These are phyloP conservation scores for Thraustochytrium striatum DNA, from an alignment of 352 stramenopile genomes.

Conservation along the genomic window DNA sequence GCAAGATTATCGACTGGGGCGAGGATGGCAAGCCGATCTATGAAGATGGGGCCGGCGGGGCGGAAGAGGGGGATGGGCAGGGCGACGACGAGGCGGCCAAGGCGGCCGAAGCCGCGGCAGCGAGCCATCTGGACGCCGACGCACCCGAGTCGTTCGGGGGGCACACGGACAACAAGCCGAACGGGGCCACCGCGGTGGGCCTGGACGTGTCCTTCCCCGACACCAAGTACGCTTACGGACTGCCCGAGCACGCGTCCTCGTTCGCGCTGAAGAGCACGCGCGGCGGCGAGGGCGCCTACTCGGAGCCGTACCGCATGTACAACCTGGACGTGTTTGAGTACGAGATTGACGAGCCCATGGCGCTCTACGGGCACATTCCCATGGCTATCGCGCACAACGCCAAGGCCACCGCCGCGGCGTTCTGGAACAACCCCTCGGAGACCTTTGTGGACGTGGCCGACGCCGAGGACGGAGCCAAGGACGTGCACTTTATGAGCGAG, in stretches of 20 bases:
- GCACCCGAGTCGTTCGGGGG: conserved; percentile 89
- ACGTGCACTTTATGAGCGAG: conserved; percentile 80
- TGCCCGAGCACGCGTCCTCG: conserved; percentile 93
- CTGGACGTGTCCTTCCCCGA: conserved; percentile 88
- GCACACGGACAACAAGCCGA: conserved; percentile 78
- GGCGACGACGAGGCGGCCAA: conserved; percentile 59
- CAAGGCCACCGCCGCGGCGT: conserved; percentile 77
- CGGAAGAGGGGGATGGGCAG: conserved; percentile 53
- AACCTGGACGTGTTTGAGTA: conserved; percentile 99
- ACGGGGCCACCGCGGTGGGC: conserved; percentile 83
- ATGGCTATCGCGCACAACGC: conserved; percentile 57
- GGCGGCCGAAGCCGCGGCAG: background rate
- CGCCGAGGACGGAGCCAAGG: conserved; percentile 52
- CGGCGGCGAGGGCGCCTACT: conserved; percentile 59
- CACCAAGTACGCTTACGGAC: conserved; percentile 83
- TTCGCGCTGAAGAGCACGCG: conserved; percentile 86
- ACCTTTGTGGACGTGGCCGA: conserved; percentile 95
- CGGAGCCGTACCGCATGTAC: conserved; percentile 97
- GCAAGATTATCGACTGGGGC: conserved; percentile 48
- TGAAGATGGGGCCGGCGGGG: conserved; percentile 52
- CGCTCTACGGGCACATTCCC: conserved; percentile 88
- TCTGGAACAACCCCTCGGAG: conserved; percentile 98
- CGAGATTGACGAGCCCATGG: conserved; percentile 96
- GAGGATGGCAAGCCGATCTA: conserved; percentile 61
- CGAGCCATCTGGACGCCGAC: conserved; percentile 57